Conservation (phyloP, 306 rosid species). For the Prunus armeniaca region DNA sequence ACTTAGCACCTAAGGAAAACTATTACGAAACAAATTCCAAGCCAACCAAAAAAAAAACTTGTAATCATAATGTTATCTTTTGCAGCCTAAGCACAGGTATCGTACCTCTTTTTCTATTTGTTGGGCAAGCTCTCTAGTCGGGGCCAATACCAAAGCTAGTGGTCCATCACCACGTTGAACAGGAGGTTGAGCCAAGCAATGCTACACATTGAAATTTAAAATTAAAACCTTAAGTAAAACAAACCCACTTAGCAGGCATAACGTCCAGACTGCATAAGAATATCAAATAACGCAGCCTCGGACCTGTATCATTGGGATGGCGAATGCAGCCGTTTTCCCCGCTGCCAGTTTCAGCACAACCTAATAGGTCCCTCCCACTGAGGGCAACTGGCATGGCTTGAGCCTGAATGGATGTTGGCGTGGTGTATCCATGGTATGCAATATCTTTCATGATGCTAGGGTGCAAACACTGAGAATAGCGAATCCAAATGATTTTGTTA, state of each 20-base stretch:
- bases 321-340: slow-evolving; percentile 87
- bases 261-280: slow-evolving; percentile 18
- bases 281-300: slow-evolving; percentile 13
- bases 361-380: slow-evolving; percentile 75
- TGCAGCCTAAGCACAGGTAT: slow-evolving; percentile 9
- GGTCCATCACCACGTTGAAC: slow-evolving; percentile 77
- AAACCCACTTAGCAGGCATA: slow-evolving; percentile 5
- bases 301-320: slow-evolving; percentile 90
- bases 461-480: slow-evolving; percentile 56
- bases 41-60: neutral
- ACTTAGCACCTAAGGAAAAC: slow-evolving; percentile 2
- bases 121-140: slow-evolving; percentile 93
- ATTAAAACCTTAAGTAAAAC: slow-evolving; percentile 5
- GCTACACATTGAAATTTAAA: slow-evolving; percentile 39
- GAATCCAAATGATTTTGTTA: neutral
- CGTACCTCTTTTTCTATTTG: slow-evolving; percentile 88
- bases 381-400: slow-evolving; percentile 92
- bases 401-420: slow-evolving; percentile 90
- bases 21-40: neutral
- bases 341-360: slow-evolving; percentile 93
- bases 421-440: slow-evolving; percentile 73
- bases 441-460: slow-evolving; percentile 82
- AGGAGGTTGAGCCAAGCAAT: slow-evolving; percentile 76
- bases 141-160: slow-evolving; percentile 78
- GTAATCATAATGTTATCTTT: neutral